Evolutionary conservation across 148 eudicot species (phyloP).

Genomic region (Vaccinium darrowii): DNA sequence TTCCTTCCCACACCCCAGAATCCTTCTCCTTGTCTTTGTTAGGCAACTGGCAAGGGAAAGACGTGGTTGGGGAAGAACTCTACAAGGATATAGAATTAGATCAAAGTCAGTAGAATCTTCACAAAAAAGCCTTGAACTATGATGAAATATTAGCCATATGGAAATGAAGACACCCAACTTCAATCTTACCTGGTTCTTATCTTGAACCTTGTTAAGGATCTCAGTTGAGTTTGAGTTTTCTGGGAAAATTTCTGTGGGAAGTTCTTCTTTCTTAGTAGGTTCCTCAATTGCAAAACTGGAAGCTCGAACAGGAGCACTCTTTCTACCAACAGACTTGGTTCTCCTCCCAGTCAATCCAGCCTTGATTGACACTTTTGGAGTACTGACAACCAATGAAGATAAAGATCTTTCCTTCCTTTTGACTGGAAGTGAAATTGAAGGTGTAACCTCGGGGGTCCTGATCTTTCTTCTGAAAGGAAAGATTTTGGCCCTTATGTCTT

Average conservation of each 20-base stretch:
- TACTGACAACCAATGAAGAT: constrained; percentile 69
- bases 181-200: constrained; percentile 53
- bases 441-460: constrained; percentile 48
- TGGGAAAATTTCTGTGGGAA: constrained; percentile 35
- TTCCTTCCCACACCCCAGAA: constrained; percentile 41
- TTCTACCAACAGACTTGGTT: constrained; percentile 48
- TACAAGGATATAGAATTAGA: constrained; percentile 18
- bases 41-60: constrained; percentile 31
- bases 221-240: constrained; percentile 59
- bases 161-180: background rate
- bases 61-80: constrained; percentile 43
- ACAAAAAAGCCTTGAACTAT: background rate
- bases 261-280: constrained; percentile 44
- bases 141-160: background rate
- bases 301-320: constrained; percentile 41
- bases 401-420: constrained; percentile 79
- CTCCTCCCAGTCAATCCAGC: constrained; percentile 60
- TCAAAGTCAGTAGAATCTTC: background rate
- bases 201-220: constrained; percentile 47
- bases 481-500: constrained; percentile 64
- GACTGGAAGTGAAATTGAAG: constrained; percentile 47
- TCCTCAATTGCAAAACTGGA: constrained; percentile 43
- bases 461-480: constrained; percentile 56
- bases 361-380: constrained; percentile 55
- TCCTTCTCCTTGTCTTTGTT: constrained; percentile 29